phyloP scores from a whole-genome alignment of 2,329 filamentous ascomycete species.

The Proliferodiscus dingleyae region DNA sequence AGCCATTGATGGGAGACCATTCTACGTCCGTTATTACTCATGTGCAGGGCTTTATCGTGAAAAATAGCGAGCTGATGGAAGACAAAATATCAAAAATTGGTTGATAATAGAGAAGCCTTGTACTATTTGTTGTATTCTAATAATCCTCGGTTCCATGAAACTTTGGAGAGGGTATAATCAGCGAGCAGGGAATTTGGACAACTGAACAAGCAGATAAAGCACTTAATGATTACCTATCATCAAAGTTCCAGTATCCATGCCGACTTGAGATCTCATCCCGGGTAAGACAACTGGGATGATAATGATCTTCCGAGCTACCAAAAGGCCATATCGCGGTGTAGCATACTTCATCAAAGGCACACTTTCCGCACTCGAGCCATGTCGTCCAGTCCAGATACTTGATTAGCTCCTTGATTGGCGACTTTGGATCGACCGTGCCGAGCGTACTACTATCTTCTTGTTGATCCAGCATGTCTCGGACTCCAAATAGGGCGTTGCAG shows the following conservation, averaged over 20 bases:
- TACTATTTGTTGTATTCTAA: too few relatives aligned
- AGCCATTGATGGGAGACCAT: too few relatives aligned
- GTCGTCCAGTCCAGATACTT: slow-evolving; percentile 52
- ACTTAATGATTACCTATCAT: too few relatives aligned
- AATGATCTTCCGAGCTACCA: slow-evolving; percentile 50
- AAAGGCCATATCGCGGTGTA: slow-evolving; percentile 62
- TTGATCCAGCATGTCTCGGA: slow-evolving; percentile 14
- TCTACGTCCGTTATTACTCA: too few relatives aligned
- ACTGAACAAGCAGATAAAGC: too few relatives aligned
- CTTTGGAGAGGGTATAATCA: too few relatives aligned
- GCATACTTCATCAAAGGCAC: slow-evolving; percentile 50
- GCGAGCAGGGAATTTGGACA: too few relatives aligned
- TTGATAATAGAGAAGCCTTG: too few relatives aligned
- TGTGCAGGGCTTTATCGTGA: too few relatives aligned
- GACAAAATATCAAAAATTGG: too few relatives aligned
- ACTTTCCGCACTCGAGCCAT: slow-evolving; percentile 54
- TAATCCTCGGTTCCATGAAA: too few relatives aligned
- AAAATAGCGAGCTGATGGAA: too few relatives aligned
- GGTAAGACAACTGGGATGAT: slow-evolving; percentile 40
- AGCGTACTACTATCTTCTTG: neutral
- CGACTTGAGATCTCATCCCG: slow-evolving; percentile 5
- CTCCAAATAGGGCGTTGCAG: slow-evolving; percentile 33
- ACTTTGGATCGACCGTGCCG: neutral
- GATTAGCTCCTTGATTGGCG: slow-evolving; percentile 35
- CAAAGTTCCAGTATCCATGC: slow-evolving; percentile 14